Evolutionary conservation across 1,139 yeast species (phyloP).

Genomic region (Geotrichum carabidarum): DNA sequence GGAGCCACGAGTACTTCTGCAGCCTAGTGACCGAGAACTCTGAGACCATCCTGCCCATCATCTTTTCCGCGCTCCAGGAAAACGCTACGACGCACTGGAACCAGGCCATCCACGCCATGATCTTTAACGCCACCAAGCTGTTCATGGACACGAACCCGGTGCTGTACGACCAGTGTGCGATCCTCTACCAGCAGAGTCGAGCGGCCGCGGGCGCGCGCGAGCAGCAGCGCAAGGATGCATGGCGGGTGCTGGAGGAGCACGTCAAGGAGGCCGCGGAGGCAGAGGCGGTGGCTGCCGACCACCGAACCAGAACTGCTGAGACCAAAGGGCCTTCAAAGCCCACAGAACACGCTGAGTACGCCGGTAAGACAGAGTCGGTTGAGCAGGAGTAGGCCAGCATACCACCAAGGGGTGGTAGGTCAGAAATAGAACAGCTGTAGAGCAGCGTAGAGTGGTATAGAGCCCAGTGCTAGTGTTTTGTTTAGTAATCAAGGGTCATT

Average conservation of each 20-base stretch:
- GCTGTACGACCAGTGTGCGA: conserved; percentile 85
- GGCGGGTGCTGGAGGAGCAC: conserved; percentile 67
- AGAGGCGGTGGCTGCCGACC: not conserved
- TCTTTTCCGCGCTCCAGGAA: conserved; percentile 86
- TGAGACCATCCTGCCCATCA: conserved; percentile 85
- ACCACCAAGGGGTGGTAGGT: too few relatives aligned
- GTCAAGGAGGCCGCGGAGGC: conserved; percentile 31
- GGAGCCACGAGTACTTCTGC: conserved; percentile 92
- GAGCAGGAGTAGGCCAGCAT: too few relatives aligned
- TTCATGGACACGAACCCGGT: conserved; percentile 93
- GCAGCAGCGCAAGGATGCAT: conserved; percentile 57
- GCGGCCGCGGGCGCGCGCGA: conserved; percentile 62
- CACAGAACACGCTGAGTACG: not conserved
- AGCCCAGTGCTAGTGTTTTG: too few relatives aligned
- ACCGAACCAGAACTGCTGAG: not conserved
- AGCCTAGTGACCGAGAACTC: conserved; percentile 84
- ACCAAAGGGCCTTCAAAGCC: not conserved
- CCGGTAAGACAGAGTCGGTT: too few relatives aligned
- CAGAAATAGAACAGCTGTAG: too few relatives aligned
- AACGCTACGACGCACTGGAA: conserved; percentile 71
- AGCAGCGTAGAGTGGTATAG: too few relatives aligned
- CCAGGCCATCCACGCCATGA: conserved; percentile 84
- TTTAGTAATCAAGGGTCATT: too few relatives aligned
- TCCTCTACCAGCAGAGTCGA: conserved; percentile 70
- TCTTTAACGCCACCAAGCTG: conserved; percentile 83